phyloP scores from a whole-genome alignment of 108 stramenopile species.

The Nitzschia palea region DNA sequence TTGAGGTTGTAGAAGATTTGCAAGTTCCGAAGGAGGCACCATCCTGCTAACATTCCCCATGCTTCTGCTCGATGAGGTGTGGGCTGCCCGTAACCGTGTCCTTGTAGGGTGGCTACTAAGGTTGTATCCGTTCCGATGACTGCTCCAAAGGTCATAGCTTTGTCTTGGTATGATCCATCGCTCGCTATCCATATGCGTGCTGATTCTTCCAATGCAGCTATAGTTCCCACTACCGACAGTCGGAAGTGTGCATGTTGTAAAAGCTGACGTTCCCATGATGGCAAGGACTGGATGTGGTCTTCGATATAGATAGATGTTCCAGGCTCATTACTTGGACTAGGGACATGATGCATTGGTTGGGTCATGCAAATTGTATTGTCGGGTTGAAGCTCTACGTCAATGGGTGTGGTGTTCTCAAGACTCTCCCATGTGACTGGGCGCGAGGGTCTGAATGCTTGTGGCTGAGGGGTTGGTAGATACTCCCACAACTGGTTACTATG shows the following conservation, averaged over 20 bases:
- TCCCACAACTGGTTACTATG: neutral
- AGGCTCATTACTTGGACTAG: neutral
- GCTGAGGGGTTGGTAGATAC: too few species aligned
- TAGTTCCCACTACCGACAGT: neutral
- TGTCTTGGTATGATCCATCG: neutral
- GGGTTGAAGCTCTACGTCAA: neutral
- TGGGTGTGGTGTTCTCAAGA: too few species aligned
- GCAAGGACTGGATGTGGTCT: neutral
- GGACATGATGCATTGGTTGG: neutral
- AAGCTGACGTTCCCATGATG: neutral
- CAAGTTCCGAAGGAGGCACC: neutral
- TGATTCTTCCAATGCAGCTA: neutral
- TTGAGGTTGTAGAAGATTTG: neutral
- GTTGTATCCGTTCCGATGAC: neutral
- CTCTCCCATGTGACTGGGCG: too few species aligned
- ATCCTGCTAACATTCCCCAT: neutral
- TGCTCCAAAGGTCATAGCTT: neutral
- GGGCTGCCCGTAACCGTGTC: neutral
- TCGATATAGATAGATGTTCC: neutral
- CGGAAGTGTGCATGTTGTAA: neutral
- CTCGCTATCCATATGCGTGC: too few species aligned
- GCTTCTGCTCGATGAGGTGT: neutral
- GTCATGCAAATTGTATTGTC: neutral
- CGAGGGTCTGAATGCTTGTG: neutral
- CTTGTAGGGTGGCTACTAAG: neutral